Conservation (phyloP, 768 basidiomycete genomes). For the Lactifluus pinguis region DNA sequence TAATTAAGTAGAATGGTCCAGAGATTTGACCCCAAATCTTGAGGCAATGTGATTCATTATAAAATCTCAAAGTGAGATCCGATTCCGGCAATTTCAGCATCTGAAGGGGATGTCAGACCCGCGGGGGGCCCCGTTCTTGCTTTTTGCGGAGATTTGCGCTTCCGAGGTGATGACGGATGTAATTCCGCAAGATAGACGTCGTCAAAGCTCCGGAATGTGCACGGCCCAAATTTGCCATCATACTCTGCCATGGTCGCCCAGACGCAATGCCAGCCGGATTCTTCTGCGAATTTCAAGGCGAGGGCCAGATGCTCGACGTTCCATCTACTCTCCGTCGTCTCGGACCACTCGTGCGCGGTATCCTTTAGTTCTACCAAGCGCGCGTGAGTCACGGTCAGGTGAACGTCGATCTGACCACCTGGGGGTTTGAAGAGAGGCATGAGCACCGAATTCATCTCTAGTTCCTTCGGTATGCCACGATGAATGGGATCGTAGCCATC, state of each 20-base stretch:
- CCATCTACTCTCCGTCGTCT: conserved; percentile 29
- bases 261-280: conserved; percentile 50
- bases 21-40: background rate
- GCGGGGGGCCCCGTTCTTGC: background rate
- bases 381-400: conserved; percentile 43
- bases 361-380: conserved; percentile 46
- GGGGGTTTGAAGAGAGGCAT: conserved; percentile 32
- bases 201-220: conserved; percentile 25
- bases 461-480: conserved; percentile 48
- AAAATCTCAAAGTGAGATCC: background rate
- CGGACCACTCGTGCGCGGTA: conserved; percentile 43
- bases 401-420: conserved; percentile 25
- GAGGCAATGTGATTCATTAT: background rate
- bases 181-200: conserved; percentile 41
- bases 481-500: conserved; percentile 53
- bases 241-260: conserved; percentile 54
- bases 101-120: background rate
- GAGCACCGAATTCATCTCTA: conserved; percentile 42
- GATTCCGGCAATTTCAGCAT: background rate
- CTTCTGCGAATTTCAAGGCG: conserved; percentile 46
- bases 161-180: conserved; percentile 1
- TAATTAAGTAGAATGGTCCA: background rate
- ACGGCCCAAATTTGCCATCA: conserved; percentile 32
- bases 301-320: conserved; percentile 40
- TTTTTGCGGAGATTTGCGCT: conserved; percentile 2